Percentiles rank a stretch among this genome's conserved stretches.
These are phyloP conservation scores for Emericellopsis cladophorae DNA, from an alignment of 2,329 filamentous ascomycete species.

Conservation along the genomic window DNA sequence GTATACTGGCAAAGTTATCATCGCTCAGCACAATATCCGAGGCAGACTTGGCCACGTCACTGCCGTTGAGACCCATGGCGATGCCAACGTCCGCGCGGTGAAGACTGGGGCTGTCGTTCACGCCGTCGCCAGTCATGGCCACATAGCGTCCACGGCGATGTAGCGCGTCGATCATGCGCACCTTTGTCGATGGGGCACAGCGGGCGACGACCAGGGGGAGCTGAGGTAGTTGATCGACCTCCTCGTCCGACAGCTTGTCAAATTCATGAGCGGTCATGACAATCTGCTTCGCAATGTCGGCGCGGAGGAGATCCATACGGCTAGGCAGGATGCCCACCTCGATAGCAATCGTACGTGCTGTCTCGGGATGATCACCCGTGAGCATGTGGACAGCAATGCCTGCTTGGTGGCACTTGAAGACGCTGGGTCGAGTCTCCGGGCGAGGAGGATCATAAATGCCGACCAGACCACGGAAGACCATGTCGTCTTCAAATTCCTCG, in stretches of 20 bases:
- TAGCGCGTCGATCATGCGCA: slow-evolving; percentile 63
- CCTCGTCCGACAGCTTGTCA: slow-evolving; percentile 45
- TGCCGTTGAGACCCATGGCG: slow-evolving; percentile 52
- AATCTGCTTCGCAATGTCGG: slow-evolving; percentile 39
- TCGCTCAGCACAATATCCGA: slow-evolving; percentile 54
- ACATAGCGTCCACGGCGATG: slow-evolving; percentile 49
- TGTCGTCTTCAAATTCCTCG: slow-evolving; percentile 31
- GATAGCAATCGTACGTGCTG: slow-evolving; percentile 44
- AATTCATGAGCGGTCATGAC: slow-evolving; percentile 53
- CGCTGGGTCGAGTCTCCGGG: slow-evolving; percentile 41
- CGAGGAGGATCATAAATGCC: slow-evolving; percentile 59
- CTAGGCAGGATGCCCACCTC: slow-evolving; percentile 46
- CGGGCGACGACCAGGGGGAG: slow-evolving; percentile 56
- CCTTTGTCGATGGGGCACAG: slow-evolving; percentile 60
- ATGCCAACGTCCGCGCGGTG: slow-evolving; percentile 58
- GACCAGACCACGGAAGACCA: slow-evolving; percentile 51
- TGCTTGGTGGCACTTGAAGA: slow-evolving; percentile 41
- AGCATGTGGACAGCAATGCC: slow-evolving; percentile 53
- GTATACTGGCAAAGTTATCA: slow-evolving; percentile 45
- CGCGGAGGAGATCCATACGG: slow-evolving; percentile 29
- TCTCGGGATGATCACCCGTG: slow-evolving; percentile 51
- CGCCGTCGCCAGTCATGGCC: slow-evolving; percentile 60
- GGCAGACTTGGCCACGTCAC: slow-evolving; percentile 58
- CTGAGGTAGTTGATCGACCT: slow-evolving; percentile 49
- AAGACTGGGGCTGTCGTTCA: slow-evolving; percentile 57